Percentiles rank a stretch among this genome's conserved stretches.
Conservation (phyloP, 192 early-diverging fungal species). For the Coemansia sp. region DNA sequence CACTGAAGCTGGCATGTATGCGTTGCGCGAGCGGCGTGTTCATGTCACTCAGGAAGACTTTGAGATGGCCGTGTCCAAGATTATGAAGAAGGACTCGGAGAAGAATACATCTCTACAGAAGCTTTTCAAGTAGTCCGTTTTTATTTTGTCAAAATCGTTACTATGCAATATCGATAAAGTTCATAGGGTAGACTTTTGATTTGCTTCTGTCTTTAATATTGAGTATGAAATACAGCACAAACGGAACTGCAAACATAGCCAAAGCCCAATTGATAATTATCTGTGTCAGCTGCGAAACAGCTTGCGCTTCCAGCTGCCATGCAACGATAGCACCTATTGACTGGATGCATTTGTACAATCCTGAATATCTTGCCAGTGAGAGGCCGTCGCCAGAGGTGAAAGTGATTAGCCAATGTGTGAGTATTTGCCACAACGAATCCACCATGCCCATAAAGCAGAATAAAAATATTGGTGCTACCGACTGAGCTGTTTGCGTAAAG, state of each 20-base stretch:
- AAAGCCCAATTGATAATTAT: slow-evolving; percentile 55
- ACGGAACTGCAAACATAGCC: slow-evolving; percentile 41
- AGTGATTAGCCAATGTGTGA: slow-evolving; percentile 78
- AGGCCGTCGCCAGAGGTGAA: slow-evolving; percentile 73
- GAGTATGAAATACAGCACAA: slow-evolving; percentile 48
- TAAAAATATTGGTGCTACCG: slow-evolving; percentile 60
- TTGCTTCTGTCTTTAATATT: slow-evolving; percentile 31
- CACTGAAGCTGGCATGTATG: slow-evolving; percentile 89
- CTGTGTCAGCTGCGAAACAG: slow-evolving; percentile 37
- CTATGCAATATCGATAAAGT: slow-evolving; percentile 12
- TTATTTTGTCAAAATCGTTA: neutral
- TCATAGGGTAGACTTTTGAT: neutral
- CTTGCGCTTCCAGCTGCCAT: slow-evolving; percentile 63
- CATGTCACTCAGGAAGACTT: slow-evolving; percentile 99
- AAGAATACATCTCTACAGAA: slow-evolving; percentile 95
- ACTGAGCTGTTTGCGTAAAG: slow-evolving; percentile 44
- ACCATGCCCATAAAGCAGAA: slow-evolving; percentile 71
- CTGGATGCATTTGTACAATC: slow-evolving; percentile 86
- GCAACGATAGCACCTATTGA: slow-evolving; percentile 64
- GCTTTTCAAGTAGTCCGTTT: slow-evolving; percentile 79
- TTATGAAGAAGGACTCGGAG: slow-evolving; percentile 98
- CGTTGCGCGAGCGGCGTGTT: slow-evolving; percentile 90
- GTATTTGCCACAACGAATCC: slow-evolving; percentile 76
- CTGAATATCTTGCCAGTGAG: slow-evolving; percentile 65
- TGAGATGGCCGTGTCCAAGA: slow-evolving; percentile 98